These are phyloP conservation scores for Neolentinus lepideus DNA, from an alignment of 1,284 basidiomycete species.

Conservation along the genomic window DNA sequence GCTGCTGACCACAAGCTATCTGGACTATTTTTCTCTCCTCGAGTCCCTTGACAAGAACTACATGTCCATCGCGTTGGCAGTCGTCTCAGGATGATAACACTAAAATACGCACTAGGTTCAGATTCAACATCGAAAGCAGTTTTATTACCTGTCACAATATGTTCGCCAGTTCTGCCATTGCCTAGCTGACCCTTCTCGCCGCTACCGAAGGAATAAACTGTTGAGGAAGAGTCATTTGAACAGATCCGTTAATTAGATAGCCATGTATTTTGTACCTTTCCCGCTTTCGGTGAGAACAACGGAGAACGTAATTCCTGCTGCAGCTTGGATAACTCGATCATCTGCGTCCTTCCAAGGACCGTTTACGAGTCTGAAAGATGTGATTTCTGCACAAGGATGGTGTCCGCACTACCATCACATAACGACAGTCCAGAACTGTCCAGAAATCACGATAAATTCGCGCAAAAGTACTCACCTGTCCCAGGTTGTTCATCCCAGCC, in stretches of 20 bases:
- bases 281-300: slow-evolving; percentile 76
- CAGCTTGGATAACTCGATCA: slow-evolving; percentile 65
- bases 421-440: no score
- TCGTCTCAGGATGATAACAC: background rate
- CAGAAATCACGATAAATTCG: no score
- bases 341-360: slow-evolving; percentile 47
- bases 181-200: slow-evolving; percentile 93
- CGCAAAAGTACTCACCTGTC: slow-evolving; percentile 62
- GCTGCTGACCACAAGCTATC: slow-evolving; percentile 84
- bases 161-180: slow-evolving; percentile 85
- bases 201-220: slow-evolving; percentile 85
- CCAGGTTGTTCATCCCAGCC: slow-evolving; percentile 77
- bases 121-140: slow-evolving; percentile 75
- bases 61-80: slow-evolving; percentile 8
- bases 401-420: slow-evolving; percentile 61
- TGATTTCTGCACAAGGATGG: slow-evolving; percentile 51
- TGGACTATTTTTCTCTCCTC: slow-evolving; percentile 72
- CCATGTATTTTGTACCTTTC: slow-evolving; percentile 38
- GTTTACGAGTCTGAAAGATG: slow-evolving; percentile 56
- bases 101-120: slow-evolving; percentile 52
- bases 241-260: background rate
- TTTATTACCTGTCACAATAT: slow-evolving; percentile 80
- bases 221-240: background rate
- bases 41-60: slow-evolving; percentile 67
- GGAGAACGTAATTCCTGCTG: slow-evolving; percentile 81